Evolutionary conservation across 768 basidiomycete genomes (phyloP).

Genomic region (Pholiota conissans): DNA sequence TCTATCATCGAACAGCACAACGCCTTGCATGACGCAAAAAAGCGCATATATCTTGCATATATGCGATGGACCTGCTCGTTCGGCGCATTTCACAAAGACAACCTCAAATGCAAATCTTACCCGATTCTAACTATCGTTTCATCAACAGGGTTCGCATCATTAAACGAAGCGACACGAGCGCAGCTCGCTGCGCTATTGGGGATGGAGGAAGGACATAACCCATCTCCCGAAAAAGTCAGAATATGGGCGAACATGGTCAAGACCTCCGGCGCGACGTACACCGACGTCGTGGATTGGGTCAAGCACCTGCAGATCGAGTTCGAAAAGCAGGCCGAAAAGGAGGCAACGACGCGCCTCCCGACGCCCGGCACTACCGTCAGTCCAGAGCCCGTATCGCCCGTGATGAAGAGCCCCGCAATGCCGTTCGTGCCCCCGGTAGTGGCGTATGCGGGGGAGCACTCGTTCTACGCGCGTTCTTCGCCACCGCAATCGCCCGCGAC

Average conservation of each 20-base stretch:
- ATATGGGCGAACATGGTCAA: neutral
- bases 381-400: constrained; percentile 2
- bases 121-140: neutral
- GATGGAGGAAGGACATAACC: neutral
- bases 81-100: neutral
- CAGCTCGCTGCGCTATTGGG: neutral
- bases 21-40: no score
- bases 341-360: constrained; percentile 10
- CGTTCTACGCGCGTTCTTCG: no score
- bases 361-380: constrained; percentile 20
- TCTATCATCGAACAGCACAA: no score
- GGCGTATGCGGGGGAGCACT: neutral
- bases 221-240: neutral
- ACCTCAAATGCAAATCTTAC: neutral
- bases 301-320: neutral
- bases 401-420: neutral
- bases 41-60: no score
- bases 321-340: neutral
- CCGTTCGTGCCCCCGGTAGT: neutral
- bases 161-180: neutral
- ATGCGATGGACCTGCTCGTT: no score
- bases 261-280: neutral
- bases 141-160: neutral
- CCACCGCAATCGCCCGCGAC: neutral
- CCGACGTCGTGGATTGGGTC: neutral